Conservation (phyloP, 192 early-diverging fungal genomes). For the Lobosporangium transversale region DNA sequence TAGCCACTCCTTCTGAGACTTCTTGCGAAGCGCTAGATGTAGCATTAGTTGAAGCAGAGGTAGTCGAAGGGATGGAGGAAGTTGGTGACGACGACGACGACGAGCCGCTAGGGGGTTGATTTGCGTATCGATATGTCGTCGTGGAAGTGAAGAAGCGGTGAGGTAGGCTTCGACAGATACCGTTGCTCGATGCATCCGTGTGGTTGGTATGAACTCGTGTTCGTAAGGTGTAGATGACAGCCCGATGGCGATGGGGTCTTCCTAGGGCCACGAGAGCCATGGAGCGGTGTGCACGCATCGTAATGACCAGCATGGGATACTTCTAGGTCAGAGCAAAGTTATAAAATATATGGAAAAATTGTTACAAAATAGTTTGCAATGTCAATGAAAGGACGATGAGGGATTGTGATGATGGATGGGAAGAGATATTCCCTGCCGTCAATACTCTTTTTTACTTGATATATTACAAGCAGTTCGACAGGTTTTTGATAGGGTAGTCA, state of each 20-base stretch:
- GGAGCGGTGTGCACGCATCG: constrained; percentile 34
- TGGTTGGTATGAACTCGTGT: constrained; percentile 26
- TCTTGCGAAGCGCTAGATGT: constrained; percentile 3
- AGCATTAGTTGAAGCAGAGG: constrained; percentile 1
- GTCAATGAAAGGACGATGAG: too few relatives aligned
- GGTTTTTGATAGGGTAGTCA: too few relatives aligned
- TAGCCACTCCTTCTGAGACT: neutral
- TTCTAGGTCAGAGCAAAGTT: neutral
- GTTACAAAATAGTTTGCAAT: too few relatives aligned
- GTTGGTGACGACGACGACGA: constrained; percentile 15
- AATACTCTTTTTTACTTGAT: too few relatives aligned
- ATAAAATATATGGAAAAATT: neutral
- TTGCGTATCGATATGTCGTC: constrained; percentile 6
- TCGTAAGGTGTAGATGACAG: neutral
- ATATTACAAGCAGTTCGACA: too few relatives aligned
- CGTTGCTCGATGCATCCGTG: constrained; percentile 20
- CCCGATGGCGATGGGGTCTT: constrained; percentile 15
- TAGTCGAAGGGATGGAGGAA: too few relatives aligned
- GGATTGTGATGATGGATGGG: too few relatives aligned
- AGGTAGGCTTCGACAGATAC: constrained; percentile 7
- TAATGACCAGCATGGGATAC: constrained; percentile 44
- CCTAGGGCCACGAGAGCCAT: constrained; percentile 13
- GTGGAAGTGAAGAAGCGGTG: constrained; percentile 44
- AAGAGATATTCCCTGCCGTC: too few relatives aligned
- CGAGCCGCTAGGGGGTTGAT: constrained; percentile 35